phyloP scores from a whole-genome alignment of 2,329 filamentous ascomycete species.

The Hypoxylon sp. region DNA sequence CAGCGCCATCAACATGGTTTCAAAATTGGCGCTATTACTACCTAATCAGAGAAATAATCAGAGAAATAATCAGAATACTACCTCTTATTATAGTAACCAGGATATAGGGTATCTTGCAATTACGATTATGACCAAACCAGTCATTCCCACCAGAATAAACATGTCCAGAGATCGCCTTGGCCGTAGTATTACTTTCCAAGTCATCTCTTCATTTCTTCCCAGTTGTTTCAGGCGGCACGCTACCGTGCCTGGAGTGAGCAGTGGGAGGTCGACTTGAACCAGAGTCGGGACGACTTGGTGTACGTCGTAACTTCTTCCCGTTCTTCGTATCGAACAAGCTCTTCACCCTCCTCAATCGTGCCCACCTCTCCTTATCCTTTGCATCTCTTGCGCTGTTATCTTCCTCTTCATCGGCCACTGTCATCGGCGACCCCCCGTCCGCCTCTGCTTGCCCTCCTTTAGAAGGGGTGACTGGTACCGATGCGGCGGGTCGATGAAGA shows the following conservation, averaged over 20 bases:
- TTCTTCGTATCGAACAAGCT: constrained; percentile 74
- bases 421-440: constrained; percentile 35
- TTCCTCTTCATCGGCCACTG: constrained; percentile 55
- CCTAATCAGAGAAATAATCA: no score
- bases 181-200: no score
- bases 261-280: constrained; percentile 42
- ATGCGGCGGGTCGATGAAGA: constrained; percentile 41
- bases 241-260: constrained; percentile 37
- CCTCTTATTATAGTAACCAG: no score
- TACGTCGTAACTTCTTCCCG: constrained; percentile 59
- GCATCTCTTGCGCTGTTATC: constrained; percentile 58
- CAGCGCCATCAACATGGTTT: constrained; percentile 4
- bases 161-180: no score
- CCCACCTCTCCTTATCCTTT: constrained; percentile 78
- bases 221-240: constrained; percentile 33
- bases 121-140: constrained; percentile 6
- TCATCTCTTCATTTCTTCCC: constrained; percentile 28
- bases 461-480: constrained; percentile 41
- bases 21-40: no score
- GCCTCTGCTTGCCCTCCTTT: constrained; percentile 34
- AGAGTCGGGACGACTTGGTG: constrained; percentile 54
- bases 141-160: no score
- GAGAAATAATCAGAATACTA: no score
- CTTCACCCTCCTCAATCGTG: constrained; percentile 74
- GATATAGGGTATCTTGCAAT: constrained; percentile 33